phyloP scores from a whole-genome alignment of 179 eudicot species.

The Drosera spatulata region DNA sequence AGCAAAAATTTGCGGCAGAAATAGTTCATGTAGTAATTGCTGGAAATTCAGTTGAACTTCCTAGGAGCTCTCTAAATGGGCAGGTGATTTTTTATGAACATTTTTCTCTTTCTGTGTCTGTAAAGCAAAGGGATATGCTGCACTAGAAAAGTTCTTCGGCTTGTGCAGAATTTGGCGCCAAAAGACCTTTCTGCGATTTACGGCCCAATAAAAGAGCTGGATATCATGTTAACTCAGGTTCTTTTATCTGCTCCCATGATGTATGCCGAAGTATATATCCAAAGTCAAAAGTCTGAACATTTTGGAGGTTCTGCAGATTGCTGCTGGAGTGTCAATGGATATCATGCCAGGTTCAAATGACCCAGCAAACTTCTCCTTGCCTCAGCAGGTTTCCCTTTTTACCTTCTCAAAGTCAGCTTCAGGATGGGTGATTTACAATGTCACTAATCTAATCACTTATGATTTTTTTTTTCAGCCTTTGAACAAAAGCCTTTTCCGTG shows the following conservation, averaged over 20 bases:
- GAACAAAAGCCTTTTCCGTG: conserved; percentile 89
- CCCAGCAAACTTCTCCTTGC: conserved; percentile 82
- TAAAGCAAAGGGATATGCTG: neutral
- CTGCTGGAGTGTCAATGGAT: conserved; percentile 76
- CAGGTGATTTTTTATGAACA: conserved; percentile 33
- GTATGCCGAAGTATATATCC: no score
- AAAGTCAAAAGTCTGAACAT: neutral
- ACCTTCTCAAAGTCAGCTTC: neutral
- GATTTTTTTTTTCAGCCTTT: conserved; percentile 43
- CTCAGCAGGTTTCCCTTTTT: conserved; percentile 69
- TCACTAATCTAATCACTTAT: no score
- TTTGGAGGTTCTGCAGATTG: conserved; percentile 42
- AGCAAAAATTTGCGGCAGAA: conserved; percentile 72
- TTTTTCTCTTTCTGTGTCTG: neutral
- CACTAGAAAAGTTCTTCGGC: conserved; percentile 3
- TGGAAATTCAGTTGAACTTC: conserved; percentile 77
- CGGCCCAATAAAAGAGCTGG: conserved; percentile 85
- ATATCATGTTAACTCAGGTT: conserved; percentile 90
- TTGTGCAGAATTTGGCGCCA: conserved; percentile 64
- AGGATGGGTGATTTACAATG: no score
- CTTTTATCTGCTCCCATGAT: conserved; percentile 1
- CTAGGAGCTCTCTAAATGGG: conserved; percentile 58
- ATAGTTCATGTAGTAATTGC: conserved; percentile 92
- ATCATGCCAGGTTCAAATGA: conserved; percentile 89
- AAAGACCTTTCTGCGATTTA: conserved; percentile 72